These are phyloP conservation scores for Pelargonium australe DNA, from an alignment of 441 rosid genomes.

Conservation along the genomic window DNA sequence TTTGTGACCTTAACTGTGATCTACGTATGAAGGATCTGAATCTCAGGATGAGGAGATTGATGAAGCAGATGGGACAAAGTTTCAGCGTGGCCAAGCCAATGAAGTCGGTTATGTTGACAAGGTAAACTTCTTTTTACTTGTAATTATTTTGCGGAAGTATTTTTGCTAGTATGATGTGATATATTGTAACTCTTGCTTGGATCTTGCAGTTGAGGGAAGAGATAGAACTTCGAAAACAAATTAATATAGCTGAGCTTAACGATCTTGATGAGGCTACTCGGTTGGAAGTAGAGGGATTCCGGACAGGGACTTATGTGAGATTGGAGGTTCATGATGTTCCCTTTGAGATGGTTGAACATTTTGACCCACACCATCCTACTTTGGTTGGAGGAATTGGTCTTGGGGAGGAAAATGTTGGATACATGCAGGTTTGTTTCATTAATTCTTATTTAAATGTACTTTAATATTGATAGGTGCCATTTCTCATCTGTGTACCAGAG, in stretches of 20 bases:
- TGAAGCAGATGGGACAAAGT: conserved; percentile 34
- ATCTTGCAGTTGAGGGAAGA: conserved; percentile 75
- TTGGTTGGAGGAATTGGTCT: conserved; percentile 80
- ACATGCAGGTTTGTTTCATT: conserved; percentile 72
- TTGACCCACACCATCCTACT: conserved; percentile 82
- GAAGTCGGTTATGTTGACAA: conserved; percentile 63
- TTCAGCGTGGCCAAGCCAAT: conserved; percentile 38
- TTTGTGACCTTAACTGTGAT: conserved; percentile 45
- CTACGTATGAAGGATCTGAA: conserved; percentile 57
- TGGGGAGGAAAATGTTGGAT: conserved; percentile 85
- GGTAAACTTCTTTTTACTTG: conserved; percentile 32
- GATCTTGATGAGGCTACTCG: conserved; percentile 75
- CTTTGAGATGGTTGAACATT: conserved; percentile 83
- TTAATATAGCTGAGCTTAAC: conserved; percentile 68
- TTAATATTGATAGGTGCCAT: background rate
- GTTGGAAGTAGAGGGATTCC: conserved; percentile 77
- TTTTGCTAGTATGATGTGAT: background rate
- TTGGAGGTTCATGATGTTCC: conserved; percentile 89
- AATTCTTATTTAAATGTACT: background rate
- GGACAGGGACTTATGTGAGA: conserved; percentile 70
- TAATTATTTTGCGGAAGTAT: background rate
- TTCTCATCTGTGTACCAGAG: background rate
- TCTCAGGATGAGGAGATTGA: conserved; percentile 53
- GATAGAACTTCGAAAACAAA: conserved; percentile 69
- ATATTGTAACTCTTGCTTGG: conserved; percentile 19